Evolutionary conservation across 2,329 filamentous ascomycete species (phyloP), one percentile per base, ranked within the genome.

Genomic region (Plenodomus tracheiphilus): DNA sequence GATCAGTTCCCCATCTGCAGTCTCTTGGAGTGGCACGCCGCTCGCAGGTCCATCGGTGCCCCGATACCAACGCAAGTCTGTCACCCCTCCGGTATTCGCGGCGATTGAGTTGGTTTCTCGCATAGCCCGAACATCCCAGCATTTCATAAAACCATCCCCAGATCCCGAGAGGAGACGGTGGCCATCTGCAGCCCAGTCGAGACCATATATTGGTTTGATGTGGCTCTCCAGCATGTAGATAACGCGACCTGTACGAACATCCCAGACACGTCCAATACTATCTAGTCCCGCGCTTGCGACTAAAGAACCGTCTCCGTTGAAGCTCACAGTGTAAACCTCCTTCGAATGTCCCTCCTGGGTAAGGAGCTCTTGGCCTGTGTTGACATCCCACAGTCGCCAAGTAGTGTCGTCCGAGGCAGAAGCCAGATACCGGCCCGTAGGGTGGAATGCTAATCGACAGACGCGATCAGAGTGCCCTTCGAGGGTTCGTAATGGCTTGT

Each of bases 371-470:
- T 86, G 86, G 0, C 85, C 89, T 0, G 88, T 94, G 59, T 90
- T 86, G 0, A 97, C 85, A 69, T 97, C 93, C 93, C 94, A 99
- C 28, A 99, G 78, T 38, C 93, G 85, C 94, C 94, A 99, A 0
- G 94, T 96, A 2, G 91, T 96, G 69, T 99, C 94, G 64, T 94
- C 94, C 0, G 91, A 96, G 6, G 94, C 94, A 1, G 92, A 96
- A 4, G 93, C 94, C 5, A 97, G 79, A 65, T 93, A 97, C 53
- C 82, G 82, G 3, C 93, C 93, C 0, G 90, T 96, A 0, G 94
- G 94, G 60, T 99, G 94, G 66, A 97, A 96, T 50, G 96, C 94
- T 11, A 96, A 87, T 47, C 93, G 85, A 63, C 91, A 96, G 8
- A 99, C 91, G 53, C 94, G 86, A 45, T 88, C 89, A 4, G 83